A percentile compares a stretch with the other conserved stretches of the same genome.
phyloP scores from a whole-genome alignment of 2,329 filamentous ascomycete species.

The Trichophyton benhamiae region DNA sequence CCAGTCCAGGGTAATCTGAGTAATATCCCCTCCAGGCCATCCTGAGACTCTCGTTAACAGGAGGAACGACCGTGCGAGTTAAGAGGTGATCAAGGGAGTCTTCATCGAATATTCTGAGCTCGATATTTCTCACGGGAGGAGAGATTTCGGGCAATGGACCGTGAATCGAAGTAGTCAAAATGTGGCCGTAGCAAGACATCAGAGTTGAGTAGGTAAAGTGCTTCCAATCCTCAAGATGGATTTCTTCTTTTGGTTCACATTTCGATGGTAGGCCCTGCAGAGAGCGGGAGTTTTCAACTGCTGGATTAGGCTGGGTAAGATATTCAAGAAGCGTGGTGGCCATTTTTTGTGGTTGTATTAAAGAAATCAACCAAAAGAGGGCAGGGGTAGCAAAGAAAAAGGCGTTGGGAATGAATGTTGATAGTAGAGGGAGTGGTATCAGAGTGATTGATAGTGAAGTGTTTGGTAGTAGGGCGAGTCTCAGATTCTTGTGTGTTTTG shows the following conservation, averaged over 20 bases:
- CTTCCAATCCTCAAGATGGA: too few relatives aligned
- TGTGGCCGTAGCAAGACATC: slow-evolving; percentile 6
- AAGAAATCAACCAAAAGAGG: neutral
- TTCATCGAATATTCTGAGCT: too few relatives aligned
- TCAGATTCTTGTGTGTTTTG: neutral
- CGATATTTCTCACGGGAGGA: too few relatives aligned
- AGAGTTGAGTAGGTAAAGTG: too few relatives aligned
- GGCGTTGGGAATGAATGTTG: neutral
- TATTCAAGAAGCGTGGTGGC: slow-evolving; percentile 7
- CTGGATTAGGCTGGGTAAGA: slow-evolving; percentile 8
- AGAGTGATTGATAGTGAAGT: neutral
- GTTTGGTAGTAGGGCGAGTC: neutral
- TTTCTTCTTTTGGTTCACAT: neutral
- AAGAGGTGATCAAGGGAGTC: slow-evolving; percentile 9
- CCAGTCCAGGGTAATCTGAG: neutral
- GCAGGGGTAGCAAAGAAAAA: neutral
- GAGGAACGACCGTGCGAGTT: slow-evolving; percentile 4
- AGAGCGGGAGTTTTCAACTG: neutral
- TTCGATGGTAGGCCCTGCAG: slow-evolving; percentile 1
- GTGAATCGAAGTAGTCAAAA: neutral
- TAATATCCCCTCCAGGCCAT: neutral
- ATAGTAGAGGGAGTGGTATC: neutral
- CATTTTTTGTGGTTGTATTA: neutral
- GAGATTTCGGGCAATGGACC: neutral
- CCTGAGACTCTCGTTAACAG: slow-evolving; percentile 3